Evolutionary conservation across 208 protist genomes (phyloP), one percentile per base, ranked within the genome.

Genomic region (Crithidia mellificae): DNA sequence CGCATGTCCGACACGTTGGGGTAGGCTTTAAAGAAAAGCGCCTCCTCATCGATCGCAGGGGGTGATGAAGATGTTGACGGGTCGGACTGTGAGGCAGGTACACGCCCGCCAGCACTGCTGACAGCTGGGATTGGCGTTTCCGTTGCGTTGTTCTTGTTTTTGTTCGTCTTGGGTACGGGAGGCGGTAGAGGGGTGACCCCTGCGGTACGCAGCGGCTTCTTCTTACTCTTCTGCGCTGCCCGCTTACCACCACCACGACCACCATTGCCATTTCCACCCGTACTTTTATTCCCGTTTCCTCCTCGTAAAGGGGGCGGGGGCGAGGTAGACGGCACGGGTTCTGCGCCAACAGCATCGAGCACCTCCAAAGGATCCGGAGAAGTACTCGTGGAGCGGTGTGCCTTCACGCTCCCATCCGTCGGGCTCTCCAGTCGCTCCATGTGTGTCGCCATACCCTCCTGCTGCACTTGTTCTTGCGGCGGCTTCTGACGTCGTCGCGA

Each of bases 1-100:
- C 79, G 81, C 85, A 95, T 87, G 61, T 95, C 90, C 8, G 66
- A 63, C 30, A 95, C 83, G 72, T 91, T 90, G 20, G 20, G 25
- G 64, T 83, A 57, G 17, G 63, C 27, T n/a, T 65, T 47, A 44
- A 76, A 84, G 53, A 85, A 74, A 19, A 65, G 53, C 50, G 70
- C 74, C 24, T 77, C 70, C 47, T 72, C 67, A 12, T 73, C 69
- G 17, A 46, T n/a, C 11, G 57, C 19, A 1, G 32, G 46, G 0
- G 20, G 30, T 17, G 39, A 25, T n/a, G n/a, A n/a, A n/a, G n/a
- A n/a, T n/a, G n/a, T n/a, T n/a, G n/a, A n/a, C n/a, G n/a, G n/a
- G n/a, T n/a, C n/a, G n/a, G n/a, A n/a, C n/a, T n/a, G n/a, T n/a
- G n/a, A n/a, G n/a, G n/a, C n/a, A n/a, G n/a, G n/a, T n/a, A n/a